A percentile compares a stretch with the other conserved stretches of the same genome.
These are phyloP conservation scores for Galeopsis tetrahit DNA, from an alignment of 257 asterid species.

Conservation along the genomic window DNA sequence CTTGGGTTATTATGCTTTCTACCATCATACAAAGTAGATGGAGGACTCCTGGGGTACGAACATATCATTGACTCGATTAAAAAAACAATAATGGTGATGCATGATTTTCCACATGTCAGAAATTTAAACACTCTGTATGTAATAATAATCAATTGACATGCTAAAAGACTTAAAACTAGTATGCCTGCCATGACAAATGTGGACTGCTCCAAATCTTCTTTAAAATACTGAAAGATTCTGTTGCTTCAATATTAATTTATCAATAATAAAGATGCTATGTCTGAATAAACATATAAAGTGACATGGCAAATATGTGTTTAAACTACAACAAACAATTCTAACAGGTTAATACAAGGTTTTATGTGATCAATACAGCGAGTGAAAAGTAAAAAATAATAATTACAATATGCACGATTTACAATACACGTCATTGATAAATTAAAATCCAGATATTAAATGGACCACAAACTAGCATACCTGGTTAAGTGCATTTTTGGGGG, in stretches of 20 bases:
- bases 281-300: neutral
- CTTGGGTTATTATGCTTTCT: neutral
- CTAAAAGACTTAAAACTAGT: neutral
- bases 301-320: neutral
- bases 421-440: neutral
- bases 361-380: neutral
- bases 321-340: slow-evolving; percentile 14
- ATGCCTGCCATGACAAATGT: neutral
- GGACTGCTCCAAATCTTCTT: neutral
- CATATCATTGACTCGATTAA: neutral
- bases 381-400: neutral
- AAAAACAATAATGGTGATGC: neutral
- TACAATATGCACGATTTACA: slow-evolving; percentile 10
- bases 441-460: slow-evolving; percentile 16
- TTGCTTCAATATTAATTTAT: neutral
- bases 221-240: neutral
- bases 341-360: neutral
- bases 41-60: neutral
- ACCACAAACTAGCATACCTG: slow-evolving; percentile 57
- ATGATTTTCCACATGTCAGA: neutral
- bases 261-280: neutral
- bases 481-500: slow-evolving; percentile 78
- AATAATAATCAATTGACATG: neutral
- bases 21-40: neutral
- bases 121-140: neutral